Evolutionary conservation across 2,329 filamentous ascomycete genomes (phyloP).

Genomic region (Paecilomyces sp.): DNA sequence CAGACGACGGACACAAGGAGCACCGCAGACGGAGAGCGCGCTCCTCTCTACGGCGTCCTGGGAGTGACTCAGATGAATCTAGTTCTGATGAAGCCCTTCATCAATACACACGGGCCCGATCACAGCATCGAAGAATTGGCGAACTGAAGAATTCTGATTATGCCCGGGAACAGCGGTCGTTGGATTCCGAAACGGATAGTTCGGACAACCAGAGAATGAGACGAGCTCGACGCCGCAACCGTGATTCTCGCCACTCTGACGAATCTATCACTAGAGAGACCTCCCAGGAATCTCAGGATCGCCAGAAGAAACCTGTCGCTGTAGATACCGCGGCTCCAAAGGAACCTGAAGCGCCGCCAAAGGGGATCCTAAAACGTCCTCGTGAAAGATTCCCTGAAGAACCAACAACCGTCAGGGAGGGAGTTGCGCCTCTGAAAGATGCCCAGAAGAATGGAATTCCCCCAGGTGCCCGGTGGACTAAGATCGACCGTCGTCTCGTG

Average conservation of each 20-base stretch:
- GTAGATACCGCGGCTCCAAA: constrained; percentile 23
- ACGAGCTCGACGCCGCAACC: background rate
- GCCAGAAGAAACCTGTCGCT: constrained; percentile 17
- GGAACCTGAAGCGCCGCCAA: constrained; percentile 61
- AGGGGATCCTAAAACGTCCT: constrained; percentile 79
- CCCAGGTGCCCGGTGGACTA: constrained; percentile 80
- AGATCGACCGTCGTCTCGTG: constrained; percentile 80
- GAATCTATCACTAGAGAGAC: constrained; percentile 11
- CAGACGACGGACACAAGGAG: constrained; percentile 4
- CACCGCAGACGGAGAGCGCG: constrained; percentile 13
- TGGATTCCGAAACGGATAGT: constrained; percentile 13
- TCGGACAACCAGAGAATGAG: constrained; percentile 11
- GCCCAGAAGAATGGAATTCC: constrained; percentile 67
- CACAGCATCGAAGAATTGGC: constrained; percentile 15
- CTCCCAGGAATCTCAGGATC: constrained; percentile 11
- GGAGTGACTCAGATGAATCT: constrained; percentile 20
- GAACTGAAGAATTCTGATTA: constrained; percentile 20
- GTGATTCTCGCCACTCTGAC: constrained; percentile 7
- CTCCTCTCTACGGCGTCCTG: constrained; percentile 13
- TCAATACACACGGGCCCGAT: constrained; percentile 21
- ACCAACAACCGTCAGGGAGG: constrained; percentile 73
- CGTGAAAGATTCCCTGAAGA: constrained; percentile 82
- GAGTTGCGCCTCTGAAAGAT: constrained; percentile 89
- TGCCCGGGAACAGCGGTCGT: constrained; percentile 10
- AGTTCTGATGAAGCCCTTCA: constrained; percentile 27